Evolutionary conservation across 352 stramenopile species (phyloP).

Genomic region (Phytophthora sojae): DNA sequence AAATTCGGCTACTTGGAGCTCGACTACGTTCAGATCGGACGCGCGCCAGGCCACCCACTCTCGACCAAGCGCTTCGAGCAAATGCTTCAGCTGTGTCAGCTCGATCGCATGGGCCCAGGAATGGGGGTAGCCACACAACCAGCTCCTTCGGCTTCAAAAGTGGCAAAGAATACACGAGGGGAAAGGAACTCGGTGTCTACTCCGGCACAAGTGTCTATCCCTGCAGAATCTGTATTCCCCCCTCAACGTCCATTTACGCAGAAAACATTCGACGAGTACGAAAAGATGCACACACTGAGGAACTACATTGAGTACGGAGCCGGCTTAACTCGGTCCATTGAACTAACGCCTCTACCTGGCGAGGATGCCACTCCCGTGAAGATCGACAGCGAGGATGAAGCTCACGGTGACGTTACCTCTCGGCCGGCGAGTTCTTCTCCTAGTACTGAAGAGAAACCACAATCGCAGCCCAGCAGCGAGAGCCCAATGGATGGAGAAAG

Average conservation of each 20-base stretch:
- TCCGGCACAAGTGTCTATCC: not conserved
- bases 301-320: slow-evolving; percentile 74
- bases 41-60: slow-evolving; percentile 40
- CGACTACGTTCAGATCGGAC: slow-evolving; percentile 75
- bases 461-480: not conserved
- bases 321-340: slow-evolving; percentile 51
- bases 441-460: slow-evolving; percentile 5
- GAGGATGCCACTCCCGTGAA: slow-evolving; percentile 2
- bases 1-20: slow-evolving; percentile 81
- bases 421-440: not conserved
- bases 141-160: not conserved
- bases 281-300: slow-evolving; percentile 69
- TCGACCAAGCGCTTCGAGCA: slow-evolving; percentile 76
- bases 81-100: slow-evolving; percentile 63
- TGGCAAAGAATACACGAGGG: slow-evolving; percentile 2
- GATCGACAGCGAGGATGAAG: slow-evolving; percentile 33
- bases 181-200: slow-evolving; percentile 12
- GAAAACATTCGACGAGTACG: slow-evolving; percentile 59
- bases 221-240: slow-evolving; percentile 39
- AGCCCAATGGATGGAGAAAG: slow-evolving; percentile 4
- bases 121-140: slow-evolving; percentile 35
- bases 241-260: slow-evolving; percentile 48
- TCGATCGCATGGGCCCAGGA: slow-evolving; percentile 53
- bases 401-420: not conserved
- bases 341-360: slow-evolving; percentile 39